phyloP scores from a whole-genome alignment of 1,284 basidiomycete genomes.

The Cryptococcus floricola region DNA sequence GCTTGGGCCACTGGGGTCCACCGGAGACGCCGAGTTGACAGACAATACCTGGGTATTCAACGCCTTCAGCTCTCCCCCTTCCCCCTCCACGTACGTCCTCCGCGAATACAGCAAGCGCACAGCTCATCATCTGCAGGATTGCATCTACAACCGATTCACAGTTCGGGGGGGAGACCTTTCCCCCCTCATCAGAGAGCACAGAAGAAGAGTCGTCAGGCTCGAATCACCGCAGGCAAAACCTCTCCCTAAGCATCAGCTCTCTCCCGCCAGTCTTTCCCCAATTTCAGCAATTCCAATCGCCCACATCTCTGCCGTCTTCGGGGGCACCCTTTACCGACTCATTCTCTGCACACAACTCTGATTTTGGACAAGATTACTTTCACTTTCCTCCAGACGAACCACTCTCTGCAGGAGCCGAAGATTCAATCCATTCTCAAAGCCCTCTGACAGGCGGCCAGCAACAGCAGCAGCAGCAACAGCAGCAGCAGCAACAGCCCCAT shows the following conservation, averaged over 20 bases:
- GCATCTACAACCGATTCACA: slow-evolving; percentile 38
- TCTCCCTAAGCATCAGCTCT: slow-evolving; percentile 35
- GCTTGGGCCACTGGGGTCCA: slow-evolving; percentile 5
- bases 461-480: neutral
- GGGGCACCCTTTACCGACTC: slow-evolving; percentile 40
- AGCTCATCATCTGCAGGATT: slow-evolving; percentile 23
- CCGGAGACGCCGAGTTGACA: slow-evolving; percentile 4
- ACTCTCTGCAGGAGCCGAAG: slow-evolving; percentile 20
- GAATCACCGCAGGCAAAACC: slow-evolving; percentile 25
- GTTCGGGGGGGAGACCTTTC: slow-evolving; percentile 40
- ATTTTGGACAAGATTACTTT: slow-evolving; percentile 39
- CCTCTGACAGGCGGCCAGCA: slow-evolving; percentile 1
- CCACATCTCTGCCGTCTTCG: slow-evolving; percentile 31
- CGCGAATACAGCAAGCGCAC: neutral
- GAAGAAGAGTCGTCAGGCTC: slow-evolving; percentile 20
- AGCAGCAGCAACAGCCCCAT: slow-evolving; percentile 4
- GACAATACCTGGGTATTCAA: slow-evolving; percentile 11
- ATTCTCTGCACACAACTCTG: slow-evolving; percentile 17
- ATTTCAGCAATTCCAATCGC: slow-evolving; percentile 22
- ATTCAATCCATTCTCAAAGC: slow-evolving; percentile 13
- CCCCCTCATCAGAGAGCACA: slow-evolving; percentile 30
- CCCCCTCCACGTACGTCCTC: slow-evolving; percentile 41
- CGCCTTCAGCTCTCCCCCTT: slow-evolving; percentile 35
- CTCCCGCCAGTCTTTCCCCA: slow-evolving; percentile 18
- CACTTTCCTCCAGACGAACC: slow-evolving; percentile 25